These are phyloP conservation scores for Populus hybrid DNA, from an alignment of 441 rosid species.

Conservation along the genomic window DNA sequence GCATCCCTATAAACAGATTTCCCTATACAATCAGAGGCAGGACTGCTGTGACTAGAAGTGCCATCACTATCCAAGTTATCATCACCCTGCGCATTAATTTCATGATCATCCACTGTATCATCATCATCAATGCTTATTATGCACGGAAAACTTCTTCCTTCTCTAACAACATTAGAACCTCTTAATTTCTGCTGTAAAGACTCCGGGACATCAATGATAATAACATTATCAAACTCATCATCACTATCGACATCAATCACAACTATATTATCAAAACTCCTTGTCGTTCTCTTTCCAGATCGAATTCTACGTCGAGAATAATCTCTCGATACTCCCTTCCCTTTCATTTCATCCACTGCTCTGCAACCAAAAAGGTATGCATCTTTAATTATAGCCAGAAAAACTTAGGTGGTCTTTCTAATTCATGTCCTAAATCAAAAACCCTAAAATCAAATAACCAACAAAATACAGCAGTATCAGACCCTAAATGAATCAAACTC, in stretches of 20 bases:
- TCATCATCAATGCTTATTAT: slow-evolving; percentile 65
- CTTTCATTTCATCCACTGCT: slow-evolving; percentile 27
- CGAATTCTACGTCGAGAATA: slow-evolving; percentile 33
- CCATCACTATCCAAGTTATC: slow-evolving; percentile 31
- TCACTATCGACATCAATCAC: slow-evolving; percentile 61
- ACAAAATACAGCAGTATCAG: background rate
- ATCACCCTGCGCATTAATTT: slow-evolving; percentile 25
- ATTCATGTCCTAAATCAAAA: background rate
- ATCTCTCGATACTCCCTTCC: slow-evolving; percentile 34
- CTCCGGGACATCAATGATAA: slow-evolving; percentile 55
- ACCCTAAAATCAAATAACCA: no score
- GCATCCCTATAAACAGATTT: slow-evolving; percentile 28
- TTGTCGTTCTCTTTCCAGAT: slow-evolving; percentile 33
- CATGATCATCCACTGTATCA: slow-evolving; percentile 29
- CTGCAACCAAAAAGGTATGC: slow-evolving; percentile 4
- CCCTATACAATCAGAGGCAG: slow-evolving; percentile 15
- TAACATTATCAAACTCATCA: slow-evolving; percentile 36
- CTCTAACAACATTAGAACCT: slow-evolving; percentile 30
- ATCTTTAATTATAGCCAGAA: background rate
- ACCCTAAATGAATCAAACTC: background rate
- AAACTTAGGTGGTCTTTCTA: background rate
- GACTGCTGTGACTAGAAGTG: slow-evolving; percentile 29
- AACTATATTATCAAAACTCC: slow-evolving; percentile 40
- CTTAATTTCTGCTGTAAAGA: slow-evolving; percentile 31
- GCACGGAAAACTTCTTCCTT: slow-evolving; percentile 28